phyloP scores from a whole-genome alignment of 1,284 basidiomycete species.

The Earliella scabrosa region DNA sequence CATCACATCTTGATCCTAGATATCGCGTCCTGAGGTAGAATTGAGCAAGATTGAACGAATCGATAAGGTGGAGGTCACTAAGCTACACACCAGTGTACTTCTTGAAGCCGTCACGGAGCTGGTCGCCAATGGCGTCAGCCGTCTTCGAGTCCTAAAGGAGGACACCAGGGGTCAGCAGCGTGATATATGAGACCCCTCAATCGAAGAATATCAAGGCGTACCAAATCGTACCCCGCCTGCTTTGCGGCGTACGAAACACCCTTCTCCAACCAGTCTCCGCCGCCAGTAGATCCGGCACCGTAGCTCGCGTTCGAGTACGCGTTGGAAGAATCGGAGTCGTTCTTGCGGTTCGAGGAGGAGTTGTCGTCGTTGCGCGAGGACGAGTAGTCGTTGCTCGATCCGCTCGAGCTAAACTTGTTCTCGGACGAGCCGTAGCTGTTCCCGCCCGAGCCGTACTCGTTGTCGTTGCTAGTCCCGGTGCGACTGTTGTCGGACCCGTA shows the following conservation, averaged over 20 bases:
- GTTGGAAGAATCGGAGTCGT: constrained; percentile 14
- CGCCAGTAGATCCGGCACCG: constrained; percentile 16
- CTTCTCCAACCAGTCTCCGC: constrained; percentile 43
- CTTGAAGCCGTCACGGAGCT: constrained; percentile 39
- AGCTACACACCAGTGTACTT: constrained; percentile 41
- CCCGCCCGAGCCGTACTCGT: constrained; percentile 12
- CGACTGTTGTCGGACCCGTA: constrained; percentile 5
- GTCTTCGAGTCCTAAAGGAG: constrained; percentile 34
- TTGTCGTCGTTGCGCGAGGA: constrained; percentile 11
- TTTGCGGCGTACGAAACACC: constrained; percentile 46
- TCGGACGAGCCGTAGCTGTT: constrained; percentile 1
- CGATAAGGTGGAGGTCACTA: too few species aligned
- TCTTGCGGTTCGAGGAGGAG: background rate
- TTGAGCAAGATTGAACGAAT: too few species aligned
- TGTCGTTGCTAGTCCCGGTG: background rate
- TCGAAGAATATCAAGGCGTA: constrained; percentile 32
- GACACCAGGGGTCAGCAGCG: background rate
- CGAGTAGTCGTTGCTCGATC: constrained; percentile 16
- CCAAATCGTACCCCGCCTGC: constrained; percentile 51
- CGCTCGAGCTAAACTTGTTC: constrained; percentile 8
- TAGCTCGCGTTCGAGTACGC: constrained; percentile 26
- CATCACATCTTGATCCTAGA: too few species aligned
- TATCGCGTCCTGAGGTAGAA: too few species aligned
- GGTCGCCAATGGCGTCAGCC: constrained; percentile 40
- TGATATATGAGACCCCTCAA: background rate